Conservation (phyloP, 495 filamentous ascomycete species). For the Neurospora cerealis region DNA sequence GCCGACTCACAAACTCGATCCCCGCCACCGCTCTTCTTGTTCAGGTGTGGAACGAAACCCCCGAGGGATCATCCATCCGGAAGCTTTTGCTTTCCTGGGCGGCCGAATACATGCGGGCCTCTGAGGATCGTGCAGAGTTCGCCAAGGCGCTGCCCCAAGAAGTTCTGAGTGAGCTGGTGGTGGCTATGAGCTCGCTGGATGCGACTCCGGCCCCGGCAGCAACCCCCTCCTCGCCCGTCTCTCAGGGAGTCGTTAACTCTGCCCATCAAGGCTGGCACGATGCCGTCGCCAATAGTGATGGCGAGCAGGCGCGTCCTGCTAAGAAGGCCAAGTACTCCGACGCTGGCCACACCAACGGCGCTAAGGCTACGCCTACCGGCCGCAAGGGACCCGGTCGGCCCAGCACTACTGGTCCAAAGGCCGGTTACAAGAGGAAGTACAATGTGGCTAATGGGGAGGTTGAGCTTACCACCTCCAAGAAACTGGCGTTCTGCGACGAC, state of each 20-base stretch:
- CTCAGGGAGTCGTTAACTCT: neutral
- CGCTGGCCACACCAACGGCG: neutral
- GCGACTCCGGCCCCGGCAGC: conserved; percentile 11
- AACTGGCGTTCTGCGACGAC: conserved; percentile 41
- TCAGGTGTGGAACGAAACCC: conserved; percentile 44
- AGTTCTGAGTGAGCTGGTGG: conserved; percentile 44
- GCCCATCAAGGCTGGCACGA: conserved; percentile 28
- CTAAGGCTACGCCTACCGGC: neutral
- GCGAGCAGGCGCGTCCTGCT: conserved; percentile 8
- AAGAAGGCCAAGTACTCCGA: conserved; percentile 33
- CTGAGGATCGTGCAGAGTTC: conserved; percentile 38
- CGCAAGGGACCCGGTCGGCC: conserved; percentile 9
- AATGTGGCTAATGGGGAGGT: conserved; percentile 9
- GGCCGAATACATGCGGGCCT: conserved; percentile 45
- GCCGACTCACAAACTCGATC: conserved; percentile 36
- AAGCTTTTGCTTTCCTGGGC: conserved; percentile 44
- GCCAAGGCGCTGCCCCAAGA: conserved; percentile 43
- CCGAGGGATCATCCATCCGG: conserved; percentile 44
- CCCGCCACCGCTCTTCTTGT: conserved; percentile 43
- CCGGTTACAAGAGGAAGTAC: conserved; percentile 18
- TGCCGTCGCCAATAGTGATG: conserved; percentile 20
- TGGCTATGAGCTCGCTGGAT: conserved; percentile 43
- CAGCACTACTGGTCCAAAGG: conserved; percentile 4
- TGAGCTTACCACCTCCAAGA: conserved; percentile 28
- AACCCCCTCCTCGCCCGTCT: neutral